Conservation (phyloP, 306 rosid species). For the Cicer cuneatum region DNA sequence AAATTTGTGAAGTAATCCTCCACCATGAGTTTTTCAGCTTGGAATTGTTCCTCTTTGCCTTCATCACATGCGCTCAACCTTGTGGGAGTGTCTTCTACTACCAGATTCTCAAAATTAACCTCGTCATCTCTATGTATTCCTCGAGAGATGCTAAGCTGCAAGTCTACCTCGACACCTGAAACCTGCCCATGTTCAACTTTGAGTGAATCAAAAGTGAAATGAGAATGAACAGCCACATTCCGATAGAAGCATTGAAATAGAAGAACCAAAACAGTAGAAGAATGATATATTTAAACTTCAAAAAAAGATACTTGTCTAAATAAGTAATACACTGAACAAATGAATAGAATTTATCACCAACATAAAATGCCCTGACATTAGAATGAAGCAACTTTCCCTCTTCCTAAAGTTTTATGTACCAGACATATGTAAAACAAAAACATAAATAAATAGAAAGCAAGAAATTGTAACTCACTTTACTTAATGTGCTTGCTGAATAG, state of each 20-base stretch:
- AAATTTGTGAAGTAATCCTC: conserved; percentile 11
- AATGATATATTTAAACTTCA: conserved; percentile 32
- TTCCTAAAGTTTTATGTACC: conserved; percentile 25
- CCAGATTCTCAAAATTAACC: conserved; percentile 31
- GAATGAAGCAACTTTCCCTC: conserved; percentile 24
- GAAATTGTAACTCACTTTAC: conserved; percentile 47
- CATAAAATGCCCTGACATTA: conserved; percentile 33
- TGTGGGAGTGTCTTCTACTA: conserved; percentile 37
- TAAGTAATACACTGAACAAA: conserved; percentile 20
- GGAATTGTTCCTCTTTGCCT: conserved; percentile 9
- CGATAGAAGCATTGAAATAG: conserved; percentile 18
- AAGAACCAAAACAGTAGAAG: conserved; percentile 25
- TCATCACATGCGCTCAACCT: conserved; percentile 1
- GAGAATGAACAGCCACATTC: conserved; percentile 9
- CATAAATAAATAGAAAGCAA: background rate
- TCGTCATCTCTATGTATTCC: conserved; percentile 19
- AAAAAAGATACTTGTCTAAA: conserved; percentile 17
- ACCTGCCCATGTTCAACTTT: conserved; percentile 44
- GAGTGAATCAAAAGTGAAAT: conserved; percentile 29
- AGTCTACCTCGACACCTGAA: conserved; percentile 40
- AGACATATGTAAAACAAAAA: background rate
- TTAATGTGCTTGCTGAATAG: conserved; percentile 41
- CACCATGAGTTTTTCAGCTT: conserved; percentile 6
- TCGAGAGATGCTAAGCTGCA: conserved; percentile 35
- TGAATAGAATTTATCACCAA: conserved; percentile 8